Evolutionary conservation across 257 asterid species (phyloP).

Genomic region (Solanum pennellii): DNA sequence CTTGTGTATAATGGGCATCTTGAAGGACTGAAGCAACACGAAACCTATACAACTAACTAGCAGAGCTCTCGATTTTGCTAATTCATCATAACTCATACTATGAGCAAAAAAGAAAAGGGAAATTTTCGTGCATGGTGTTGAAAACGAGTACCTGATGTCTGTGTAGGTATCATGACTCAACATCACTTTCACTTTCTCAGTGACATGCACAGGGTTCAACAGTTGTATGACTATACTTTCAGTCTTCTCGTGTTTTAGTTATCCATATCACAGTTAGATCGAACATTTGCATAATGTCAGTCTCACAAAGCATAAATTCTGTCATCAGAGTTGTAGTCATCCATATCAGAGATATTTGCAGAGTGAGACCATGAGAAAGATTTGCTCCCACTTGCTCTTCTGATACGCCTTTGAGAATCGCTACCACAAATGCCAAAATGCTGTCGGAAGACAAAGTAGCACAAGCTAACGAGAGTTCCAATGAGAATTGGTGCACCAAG

Average conservation of each 20-base stretch:
- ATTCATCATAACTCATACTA: not conserved
- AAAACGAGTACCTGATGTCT: not conserved
- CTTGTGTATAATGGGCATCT: not conserved
- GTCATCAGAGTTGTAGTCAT: slow-evolving; percentile 83
- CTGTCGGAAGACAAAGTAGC: slow-evolving; percentile 85
- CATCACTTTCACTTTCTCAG: not conserved
- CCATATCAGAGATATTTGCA: slow-evolving; percentile 58
- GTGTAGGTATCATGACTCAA: not conserved
- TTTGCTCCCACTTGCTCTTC: slow-evolving; percentile 75
- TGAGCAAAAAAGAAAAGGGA: not conserved
- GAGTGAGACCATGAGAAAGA: slow-evolving; percentile 92
- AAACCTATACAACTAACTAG: not conserved
- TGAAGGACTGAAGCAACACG: not conserved
- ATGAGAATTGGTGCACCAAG: slow-evolving; percentile 77
- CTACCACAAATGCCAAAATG: slow-evolving; percentile 67
- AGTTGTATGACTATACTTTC: not conserved
- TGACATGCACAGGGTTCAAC: not conserved
- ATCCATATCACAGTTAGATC: not conserved
- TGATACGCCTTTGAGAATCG: slow-evolving; percentile 81
- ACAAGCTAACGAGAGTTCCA: slow-evolving; percentile 70
- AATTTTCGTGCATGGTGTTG: not conserved
- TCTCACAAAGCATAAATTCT: slow-evolving; percentile 72
- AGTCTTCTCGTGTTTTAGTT: not conserved
- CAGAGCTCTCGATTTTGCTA: not conserved
- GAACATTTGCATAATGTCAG: not conserved